Percentiles rank a stretch among this genome's conserved stretches.
These are phyloP conservation scores for Paramecium pentaurelia DNA, from an alignment of 73 alveolate genomes.

Conservation along the genomic window DNA sequence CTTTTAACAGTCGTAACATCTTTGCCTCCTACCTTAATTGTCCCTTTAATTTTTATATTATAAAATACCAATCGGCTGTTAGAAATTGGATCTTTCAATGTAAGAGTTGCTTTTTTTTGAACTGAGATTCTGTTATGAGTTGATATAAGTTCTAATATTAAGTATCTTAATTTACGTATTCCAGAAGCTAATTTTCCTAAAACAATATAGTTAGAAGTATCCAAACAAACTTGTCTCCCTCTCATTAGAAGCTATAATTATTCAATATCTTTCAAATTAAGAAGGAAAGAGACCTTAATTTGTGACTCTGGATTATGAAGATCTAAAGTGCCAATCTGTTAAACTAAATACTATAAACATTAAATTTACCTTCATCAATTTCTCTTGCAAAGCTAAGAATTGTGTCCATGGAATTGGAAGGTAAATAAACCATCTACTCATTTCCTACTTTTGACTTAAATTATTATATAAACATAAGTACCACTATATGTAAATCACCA, in stretches of 20 bases:
- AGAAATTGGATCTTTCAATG: not conserved
- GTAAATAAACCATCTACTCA: not conserved
- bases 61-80: not conserved
- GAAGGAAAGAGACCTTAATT: not conserved
- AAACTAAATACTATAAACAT: not conserved
- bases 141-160: not conserved
- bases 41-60: not conserved
- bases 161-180: not conserved
- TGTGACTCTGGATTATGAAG: conserved; percentile 7
- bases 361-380: not conserved
- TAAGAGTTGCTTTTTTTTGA: not conserved
- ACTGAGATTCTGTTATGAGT: not conserved
- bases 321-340: not conserved
- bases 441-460: not conserved
- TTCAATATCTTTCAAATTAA: not conserved
- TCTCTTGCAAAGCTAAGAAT: not conserved
- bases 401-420: not conserved
- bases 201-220: not conserved
- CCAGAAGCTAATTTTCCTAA: not conserved
- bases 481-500: not conserved
- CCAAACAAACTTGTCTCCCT: not conserved
- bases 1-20: not conserved
- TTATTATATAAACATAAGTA: not conserved
- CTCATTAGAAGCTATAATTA: not conserved
- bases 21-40: not conserved